Evolutionary conservation across 2,329 filamentous ascomycete genomes (phyloP), one percentile per base, ranked within the genome.

Genomic region (Pseudogymnoascus sp.): DNA sequence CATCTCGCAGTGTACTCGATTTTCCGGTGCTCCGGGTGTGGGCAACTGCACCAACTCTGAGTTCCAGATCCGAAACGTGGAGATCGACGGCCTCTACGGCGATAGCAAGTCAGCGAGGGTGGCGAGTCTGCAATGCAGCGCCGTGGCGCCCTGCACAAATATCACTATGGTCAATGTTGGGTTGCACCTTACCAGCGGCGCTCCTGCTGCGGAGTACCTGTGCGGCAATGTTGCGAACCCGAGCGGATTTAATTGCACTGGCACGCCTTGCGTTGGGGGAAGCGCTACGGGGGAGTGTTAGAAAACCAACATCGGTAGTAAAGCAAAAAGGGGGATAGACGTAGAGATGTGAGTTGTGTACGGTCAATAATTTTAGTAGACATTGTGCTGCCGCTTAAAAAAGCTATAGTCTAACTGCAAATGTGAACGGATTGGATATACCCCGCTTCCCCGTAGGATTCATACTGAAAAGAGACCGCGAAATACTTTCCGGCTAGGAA

Each of bases 1-100:
- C 1, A 73, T 78, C 23, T 75, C 72, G 0, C 77, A 79, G 65
- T 78, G 77, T 65, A 78, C 76, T 1, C 69, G 70, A 0, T 78
- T 75, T 63, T 72, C 63, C 4, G 72, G 72, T 2, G 71, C 72
- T 1, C 67, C 66, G 4, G 43, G 43, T 3, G 6, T n/a, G 23
- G 75, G 76, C 0, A 75, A 77, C 56, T 78, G 76, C 65, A 75
- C 74, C 0, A 76, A 74, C 7, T 75, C 72, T 1, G 67, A 73
- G 36, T 79, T 80, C 64, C 72, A 79, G 60, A 69, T 80, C 34
- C 65, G 66, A 2, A 71, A 76, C 59, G 64, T 78, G 2, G 62
- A 61, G 1, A 63, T 74, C 8, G 56, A 23, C 1, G 63, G 67
- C 31, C 61, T 72, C 2, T 63, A 60, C 0, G 70, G 72, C 0